These are phyloP conservation scores for Saturnispora besseyi DNA, from an alignment of 805 yeast genomes.

Conservation along the genomic window DNA sequence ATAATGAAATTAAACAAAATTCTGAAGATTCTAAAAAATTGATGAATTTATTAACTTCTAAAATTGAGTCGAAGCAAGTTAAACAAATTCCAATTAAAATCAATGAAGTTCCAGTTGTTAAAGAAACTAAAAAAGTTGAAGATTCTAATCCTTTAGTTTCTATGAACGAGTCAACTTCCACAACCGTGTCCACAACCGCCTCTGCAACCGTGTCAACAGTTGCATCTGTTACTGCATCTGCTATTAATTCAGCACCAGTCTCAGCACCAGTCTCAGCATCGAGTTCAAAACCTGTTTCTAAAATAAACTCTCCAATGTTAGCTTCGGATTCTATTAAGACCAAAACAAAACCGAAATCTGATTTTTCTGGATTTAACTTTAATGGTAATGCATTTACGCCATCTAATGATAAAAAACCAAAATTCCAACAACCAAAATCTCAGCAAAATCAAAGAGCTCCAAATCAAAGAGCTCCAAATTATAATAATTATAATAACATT, in stretches of 20 bases:
- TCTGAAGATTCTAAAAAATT: constrained; percentile 20
- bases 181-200: neutral
- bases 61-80: neutral
- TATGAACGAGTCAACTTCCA: neutral
- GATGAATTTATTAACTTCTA: constrained; percentile 20
- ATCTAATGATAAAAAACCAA: neutral
- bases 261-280: neutral
- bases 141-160: neutral
- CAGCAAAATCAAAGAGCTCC: constrained; percentile 10
- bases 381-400: constrained; percentile 4
- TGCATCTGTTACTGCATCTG: neutral
- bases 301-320: constrained; percentile 5
- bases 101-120: neutral
- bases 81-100: neutral
- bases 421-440: neutral
- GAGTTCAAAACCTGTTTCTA: constrained; percentile 1
- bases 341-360: constrained; percentile 10
- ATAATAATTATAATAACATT: neutral
- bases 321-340: neutral
- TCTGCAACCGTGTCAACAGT: neutral
- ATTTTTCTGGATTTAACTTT: neutral
- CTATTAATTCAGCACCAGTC: neutral
- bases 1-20: constrained; percentile 4
- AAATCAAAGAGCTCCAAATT: constrained; percentile 31
- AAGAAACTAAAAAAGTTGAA: neutral